Evolutionary conservation across 306 rosid genomes (phyloP).

Genomic region (Lathyrus sativus): DNA sequence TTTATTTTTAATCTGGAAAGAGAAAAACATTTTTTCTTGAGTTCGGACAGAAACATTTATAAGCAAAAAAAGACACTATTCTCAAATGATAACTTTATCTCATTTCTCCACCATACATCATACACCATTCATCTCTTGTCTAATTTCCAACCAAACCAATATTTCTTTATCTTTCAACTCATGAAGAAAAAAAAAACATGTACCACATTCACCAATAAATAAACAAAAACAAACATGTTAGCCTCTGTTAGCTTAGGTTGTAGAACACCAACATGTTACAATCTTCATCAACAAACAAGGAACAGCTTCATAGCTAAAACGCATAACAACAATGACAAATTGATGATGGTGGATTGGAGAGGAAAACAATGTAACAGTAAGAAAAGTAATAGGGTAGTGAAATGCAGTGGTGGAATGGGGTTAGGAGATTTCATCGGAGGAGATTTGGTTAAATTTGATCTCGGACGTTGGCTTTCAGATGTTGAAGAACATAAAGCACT

Average conservation of each 20-base stretch:
- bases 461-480: conserved; percentile 82
- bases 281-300: conserved; percentile 27
- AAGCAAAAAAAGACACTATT: no score
- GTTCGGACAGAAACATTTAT: no score
- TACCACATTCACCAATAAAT: conserved; percentile 17
- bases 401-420: conserved; percentile 59
- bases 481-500: conserved; percentile 95
- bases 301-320: conserved; percentile 6
- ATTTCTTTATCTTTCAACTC: not conserved
- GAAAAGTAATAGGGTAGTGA: conserved; percentile 45
- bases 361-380: conserved; percentile 37
- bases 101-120: conserved; percentile 52
- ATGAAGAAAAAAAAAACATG: not conserved
- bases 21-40: no score
- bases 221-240: conserved; percentile 47
- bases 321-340: not conserved
- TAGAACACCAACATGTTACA: conserved; percentile 47
- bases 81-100: conserved; percentile 54
- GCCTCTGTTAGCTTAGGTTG: conserved; percentile 53
- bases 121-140: not conserved
- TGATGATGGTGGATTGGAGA: conserved; percentile 31
- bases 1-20: no score
- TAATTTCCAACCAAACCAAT: conserved; percentile 24
- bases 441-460: conserved; percentile 66
- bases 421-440: conserved; percentile 86